phyloP scores from a whole-genome alignment of 2,329 filamentous ascomycete genomes.

The Curvularia sp. region DNA sequence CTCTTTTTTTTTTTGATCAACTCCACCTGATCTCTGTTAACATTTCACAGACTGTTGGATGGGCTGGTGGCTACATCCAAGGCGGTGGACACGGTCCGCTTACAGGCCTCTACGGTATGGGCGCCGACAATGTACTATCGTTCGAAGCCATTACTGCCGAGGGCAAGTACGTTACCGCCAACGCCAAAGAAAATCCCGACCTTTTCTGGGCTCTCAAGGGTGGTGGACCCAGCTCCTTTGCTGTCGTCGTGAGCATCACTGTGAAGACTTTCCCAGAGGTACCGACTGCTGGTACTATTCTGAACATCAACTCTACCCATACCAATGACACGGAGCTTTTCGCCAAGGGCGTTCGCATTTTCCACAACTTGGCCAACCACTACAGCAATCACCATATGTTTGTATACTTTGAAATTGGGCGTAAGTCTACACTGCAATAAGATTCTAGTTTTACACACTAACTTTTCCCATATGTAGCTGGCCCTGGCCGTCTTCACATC shows the following conservation, averaged over 20 bases:
- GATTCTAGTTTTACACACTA: not conserved
- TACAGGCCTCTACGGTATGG: constrained; percentile 48
- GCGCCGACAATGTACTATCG: constrained; percentile 49
- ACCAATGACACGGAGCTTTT: constrained; percentile 43
- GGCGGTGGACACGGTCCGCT: constrained; percentile 56
- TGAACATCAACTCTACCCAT: constrained; percentile 49
- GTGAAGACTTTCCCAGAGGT: constrained; percentile 47
- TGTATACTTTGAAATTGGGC: constrained; percentile 45
- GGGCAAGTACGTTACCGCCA: constrained; percentile 45
- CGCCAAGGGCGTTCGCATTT: constrained; percentile 40
- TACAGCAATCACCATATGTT: constrained; percentile 46
- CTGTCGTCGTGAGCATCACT: constrained; percentile 42
- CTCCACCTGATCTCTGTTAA: constrained; percentile 11
- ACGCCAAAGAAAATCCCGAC: constrained; percentile 45
- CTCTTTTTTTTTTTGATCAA: no score
- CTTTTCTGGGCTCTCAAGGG: constrained; percentile 50
- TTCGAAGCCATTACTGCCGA: constrained; percentile 51
- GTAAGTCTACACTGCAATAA: not conserved
- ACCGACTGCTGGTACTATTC: constrained; percentile 41
- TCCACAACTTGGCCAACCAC: constrained; percentile 47
- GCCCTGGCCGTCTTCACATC: constrained; percentile 40
- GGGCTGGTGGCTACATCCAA: constrained; percentile 54
- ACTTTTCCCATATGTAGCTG: constrained; percentile 6
- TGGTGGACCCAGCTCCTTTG: constrained; percentile 44
- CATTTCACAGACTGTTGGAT: constrained; percentile 44